These are phyloP conservation scores for Selenicereus undatus DNA, from an alignment of 148 eudicot genomes.

Conservation along the genomic window DNA sequence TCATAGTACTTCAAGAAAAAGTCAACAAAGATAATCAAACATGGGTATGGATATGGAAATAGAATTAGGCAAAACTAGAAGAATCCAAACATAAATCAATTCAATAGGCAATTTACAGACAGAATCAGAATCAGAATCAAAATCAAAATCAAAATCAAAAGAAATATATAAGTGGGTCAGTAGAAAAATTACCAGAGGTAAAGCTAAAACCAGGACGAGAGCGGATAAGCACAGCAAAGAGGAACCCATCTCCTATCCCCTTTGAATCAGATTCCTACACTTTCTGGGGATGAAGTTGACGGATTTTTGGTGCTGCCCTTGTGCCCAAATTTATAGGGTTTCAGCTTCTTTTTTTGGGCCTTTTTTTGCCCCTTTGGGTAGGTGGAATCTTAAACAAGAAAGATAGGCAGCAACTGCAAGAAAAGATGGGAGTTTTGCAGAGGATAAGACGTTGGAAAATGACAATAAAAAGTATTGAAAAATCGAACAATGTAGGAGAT, in stretches of 20 bases:
- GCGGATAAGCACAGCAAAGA: not conserved
- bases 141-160: not conserved
- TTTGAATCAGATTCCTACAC: not conserved
- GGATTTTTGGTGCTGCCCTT: not conserved
- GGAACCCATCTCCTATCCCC: not conserved
- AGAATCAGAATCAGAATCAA: not conserved
- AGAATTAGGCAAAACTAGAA: not conserved
- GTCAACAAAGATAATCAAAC: not conserved
- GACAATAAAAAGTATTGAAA: not conserved
- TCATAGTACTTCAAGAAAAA: not conserved
- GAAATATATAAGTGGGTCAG: not conserved
- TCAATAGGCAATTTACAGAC: not conserved
- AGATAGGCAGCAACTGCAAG: not conserved
- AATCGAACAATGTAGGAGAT: not conserved
- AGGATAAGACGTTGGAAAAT: not conserved
- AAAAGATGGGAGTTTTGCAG: not conserved
- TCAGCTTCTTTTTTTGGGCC: not conserved
- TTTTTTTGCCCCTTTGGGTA: not conserved
- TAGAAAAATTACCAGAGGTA: not conserved
- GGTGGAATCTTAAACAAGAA: not conserved
- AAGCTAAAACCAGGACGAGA: not conserved
- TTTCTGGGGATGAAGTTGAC: not conserved
- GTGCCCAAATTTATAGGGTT: not conserved
- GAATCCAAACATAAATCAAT: not conserved
- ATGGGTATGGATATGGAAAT: not conserved